A percentile compares a stretch with the other conserved stretches of the same genome.
These are phyloP conservation scores for Tylopilus felleus DNA, from an alignment of 768 basidiomycete genomes.

Conservation along the genomic window DNA sequence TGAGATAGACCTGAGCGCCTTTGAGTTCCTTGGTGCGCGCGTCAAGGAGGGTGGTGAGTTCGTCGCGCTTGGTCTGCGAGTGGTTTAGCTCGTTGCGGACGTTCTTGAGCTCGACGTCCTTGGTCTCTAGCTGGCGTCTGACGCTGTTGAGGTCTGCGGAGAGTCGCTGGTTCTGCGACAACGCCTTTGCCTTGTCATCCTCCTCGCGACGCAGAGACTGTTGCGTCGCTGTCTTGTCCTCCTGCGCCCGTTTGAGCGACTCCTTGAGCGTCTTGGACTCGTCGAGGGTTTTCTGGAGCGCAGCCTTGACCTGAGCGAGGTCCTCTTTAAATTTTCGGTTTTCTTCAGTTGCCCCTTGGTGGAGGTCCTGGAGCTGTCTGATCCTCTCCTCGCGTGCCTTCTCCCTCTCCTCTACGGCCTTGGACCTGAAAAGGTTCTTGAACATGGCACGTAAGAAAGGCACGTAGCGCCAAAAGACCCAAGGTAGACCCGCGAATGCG, in stretches of 20 bases:
- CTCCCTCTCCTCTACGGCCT: constrained; percentile 23
- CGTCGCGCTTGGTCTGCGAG: constrained; percentile 23
- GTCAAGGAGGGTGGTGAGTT: constrained; percentile 31
- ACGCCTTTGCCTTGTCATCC: constrained; percentile 17
- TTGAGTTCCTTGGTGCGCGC: constrained; percentile 39
- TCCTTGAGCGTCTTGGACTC: constrained; percentile 13
- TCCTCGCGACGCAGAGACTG: constrained; percentile 21
- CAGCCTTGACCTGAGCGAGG: constrained; percentile 7
- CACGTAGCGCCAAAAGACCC: constrained; percentile 20
- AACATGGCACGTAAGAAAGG: neutral
- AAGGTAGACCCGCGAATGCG: constrained; percentile 28
- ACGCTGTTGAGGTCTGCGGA: constrained; percentile 12
- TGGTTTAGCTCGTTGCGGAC: constrained; percentile 28
- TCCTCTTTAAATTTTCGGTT: constrained; percentile 21
- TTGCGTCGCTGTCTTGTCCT: constrained; percentile 13
- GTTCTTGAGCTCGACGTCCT: constrained; percentile 24
- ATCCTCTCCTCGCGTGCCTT: constrained; percentile 9
- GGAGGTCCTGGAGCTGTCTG: constrained; percentile 17
- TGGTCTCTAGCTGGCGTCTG: constrained; percentile 23
- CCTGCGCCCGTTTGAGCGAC: constrained; percentile 19
- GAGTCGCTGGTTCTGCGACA: constrained; percentile 14
- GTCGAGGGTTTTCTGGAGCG: constrained; percentile 4
- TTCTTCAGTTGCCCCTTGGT: constrained; percentile 8
- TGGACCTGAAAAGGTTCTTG: constrained; percentile 4
- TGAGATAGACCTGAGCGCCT: constrained; percentile 42